A percentile compares a stretch with the other conserved stretches of the same genome.
phyloP scores from a whole-genome alignment of 768 basidiomycete species.

The Suillus fuscotomentosus region DNA sequence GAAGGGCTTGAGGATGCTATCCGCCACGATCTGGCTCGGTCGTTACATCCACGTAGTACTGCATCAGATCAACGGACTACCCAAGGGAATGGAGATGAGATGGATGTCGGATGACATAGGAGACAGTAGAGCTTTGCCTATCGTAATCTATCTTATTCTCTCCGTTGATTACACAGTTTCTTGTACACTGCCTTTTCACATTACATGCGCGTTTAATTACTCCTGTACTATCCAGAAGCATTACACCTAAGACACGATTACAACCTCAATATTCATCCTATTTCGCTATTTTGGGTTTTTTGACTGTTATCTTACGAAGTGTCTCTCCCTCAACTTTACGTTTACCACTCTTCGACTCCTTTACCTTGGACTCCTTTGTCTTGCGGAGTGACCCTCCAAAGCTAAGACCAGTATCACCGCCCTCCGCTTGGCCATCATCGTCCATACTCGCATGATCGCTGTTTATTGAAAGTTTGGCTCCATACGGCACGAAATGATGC shows the following conservation, averaged over 20 bases:
- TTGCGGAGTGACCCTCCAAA: neutral
- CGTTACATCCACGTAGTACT: constrained; percentile 19
- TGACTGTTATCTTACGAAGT: constrained; percentile 40
- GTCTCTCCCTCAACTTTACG: constrained; percentile 48
- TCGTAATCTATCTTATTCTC: constrained; percentile 24
- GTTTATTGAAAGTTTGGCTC: constrained; percentile 20
- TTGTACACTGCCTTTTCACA: constrained; percentile 23
- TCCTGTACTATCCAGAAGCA: constrained; percentile 8
- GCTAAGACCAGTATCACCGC: constrained; percentile 15
- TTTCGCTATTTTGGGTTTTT: constrained; percentile 41
- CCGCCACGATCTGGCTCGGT: constrained; percentile 31
- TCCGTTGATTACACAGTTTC: constrained; percentile 17
- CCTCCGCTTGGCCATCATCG: constrained; percentile 15
- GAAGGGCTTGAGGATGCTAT: constrained; percentile 72
- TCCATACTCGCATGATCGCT: constrained; percentile 19
- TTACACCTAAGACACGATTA: neutral
- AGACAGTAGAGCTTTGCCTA: neutral
- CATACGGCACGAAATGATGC: constrained; percentile 63
- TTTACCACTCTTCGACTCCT: constrained; percentile 36
- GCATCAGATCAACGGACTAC: constrained; percentile 29
- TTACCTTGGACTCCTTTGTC: constrained; percentile 19
- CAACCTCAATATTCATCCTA: neutral
- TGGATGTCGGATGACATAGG: constrained; percentile 60
- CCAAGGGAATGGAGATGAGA: constrained; percentile 51
- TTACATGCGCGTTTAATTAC: constrained; percentile 18